phyloP scores from a whole-genome alignment of 179 eudicot species.

The Corrigiola litoralis region DNA sequence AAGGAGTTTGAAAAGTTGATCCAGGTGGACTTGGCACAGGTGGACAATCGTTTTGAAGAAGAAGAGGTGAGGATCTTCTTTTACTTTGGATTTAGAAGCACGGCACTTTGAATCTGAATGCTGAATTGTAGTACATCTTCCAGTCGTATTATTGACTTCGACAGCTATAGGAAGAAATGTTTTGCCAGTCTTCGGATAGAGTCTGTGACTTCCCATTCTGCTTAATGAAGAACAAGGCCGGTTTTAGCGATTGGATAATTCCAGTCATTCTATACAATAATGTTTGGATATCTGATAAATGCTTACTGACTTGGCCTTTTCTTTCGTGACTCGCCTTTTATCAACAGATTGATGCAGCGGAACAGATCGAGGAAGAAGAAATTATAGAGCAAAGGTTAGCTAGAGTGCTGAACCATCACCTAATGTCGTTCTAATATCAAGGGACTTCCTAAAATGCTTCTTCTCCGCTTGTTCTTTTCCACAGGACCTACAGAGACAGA shows the following conservation, averaged over 20 bases:
- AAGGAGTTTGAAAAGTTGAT: constrained; percentile 85
- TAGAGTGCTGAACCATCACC: not conserved
- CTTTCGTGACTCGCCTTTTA: constrained; percentile 4
- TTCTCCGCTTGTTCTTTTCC: not conserved
- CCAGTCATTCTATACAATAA: not conserved
- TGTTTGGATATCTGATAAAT: not conserved
- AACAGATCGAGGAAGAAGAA: constrained; percentile 82
- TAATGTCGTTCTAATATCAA: not conserved
- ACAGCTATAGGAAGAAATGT: too few relatives aligned
- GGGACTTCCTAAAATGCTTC: not conserved
- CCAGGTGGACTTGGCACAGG: constrained; percentile 70
- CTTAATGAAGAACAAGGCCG: not conserved
- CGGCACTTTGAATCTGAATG: not conserved
- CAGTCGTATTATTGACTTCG: not conserved
- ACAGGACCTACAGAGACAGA: constrained; percentile 58
- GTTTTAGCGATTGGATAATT: not conserved
- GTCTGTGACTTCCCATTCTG: not conserved
- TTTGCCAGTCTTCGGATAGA: too few relatives aligned
- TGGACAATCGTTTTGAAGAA: constrained; percentile 90
- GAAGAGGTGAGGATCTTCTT: constrained; percentile 64
- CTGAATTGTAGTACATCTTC: not conserved
- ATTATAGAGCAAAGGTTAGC: constrained; percentile 73
- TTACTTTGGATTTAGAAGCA: too few relatives aligned
- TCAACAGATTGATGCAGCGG: constrained; percentile 89
- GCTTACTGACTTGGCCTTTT: constrained; percentile 2